These are phyloP conservation scores for Corynascus novoguineensis DNA, from an alignment of 495 filamentous ascomycete species.

Conservation along the genomic window DNA sequence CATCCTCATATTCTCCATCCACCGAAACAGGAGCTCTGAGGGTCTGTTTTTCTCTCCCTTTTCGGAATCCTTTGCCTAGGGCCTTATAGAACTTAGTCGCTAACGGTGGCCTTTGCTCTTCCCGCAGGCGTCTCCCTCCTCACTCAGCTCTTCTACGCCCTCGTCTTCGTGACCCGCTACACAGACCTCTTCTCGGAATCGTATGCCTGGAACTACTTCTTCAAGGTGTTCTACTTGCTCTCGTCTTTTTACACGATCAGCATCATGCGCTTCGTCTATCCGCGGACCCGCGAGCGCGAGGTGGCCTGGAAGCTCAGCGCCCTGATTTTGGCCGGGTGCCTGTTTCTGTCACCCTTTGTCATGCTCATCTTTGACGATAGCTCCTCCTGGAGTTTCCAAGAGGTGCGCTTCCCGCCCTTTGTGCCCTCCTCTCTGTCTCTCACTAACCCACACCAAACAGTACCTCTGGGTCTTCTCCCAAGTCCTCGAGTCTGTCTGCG, in stretches of 20 bases:
- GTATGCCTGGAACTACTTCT: slow-evolving; percentile 59
- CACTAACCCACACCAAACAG: slow-evolving; percentile 36
- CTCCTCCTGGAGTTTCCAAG: slow-evolving; percentile 45
- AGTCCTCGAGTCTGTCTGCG: slow-evolving; percentile 82
- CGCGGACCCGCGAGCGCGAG: slow-evolving; percentile 84
- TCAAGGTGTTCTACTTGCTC: slow-evolving; percentile 82
- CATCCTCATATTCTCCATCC: slow-evolving; percentile 87
- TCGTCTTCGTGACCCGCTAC: slow-evolving; percentile 84
- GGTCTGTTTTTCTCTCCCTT: slow-evolving; percentile 43
- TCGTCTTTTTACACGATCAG: slow-evolving; percentile 83
- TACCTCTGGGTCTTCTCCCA: slow-evolving; percentile 79
- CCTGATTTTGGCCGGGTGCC: slow-evolving; percentile 53
- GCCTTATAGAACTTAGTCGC: neutral
- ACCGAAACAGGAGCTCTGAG: slow-evolving; percentile 81
- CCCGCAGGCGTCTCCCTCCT: slow-evolving; percentile 82
- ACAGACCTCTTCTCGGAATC: slow-evolving; percentile 64
- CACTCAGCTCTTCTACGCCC: slow-evolving; percentile 80
- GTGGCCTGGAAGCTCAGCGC: slow-evolving; percentile 82
- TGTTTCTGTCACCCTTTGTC: slow-evolving; percentile 59
- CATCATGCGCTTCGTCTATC: slow-evolving; percentile 80
- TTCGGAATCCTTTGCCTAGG: too few relatives aligned
- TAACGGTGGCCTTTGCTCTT: slow-evolving; percentile 18
- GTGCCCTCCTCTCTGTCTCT: neutral
- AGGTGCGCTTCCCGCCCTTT: slow-evolving; percentile 42
- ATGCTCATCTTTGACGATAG: slow-evolving; percentile 57